Evolutionary conservation across 2,329 filamentous ascomycete species (phyloP).

Genomic region (Aspergillus puulaauensis): DNA sequence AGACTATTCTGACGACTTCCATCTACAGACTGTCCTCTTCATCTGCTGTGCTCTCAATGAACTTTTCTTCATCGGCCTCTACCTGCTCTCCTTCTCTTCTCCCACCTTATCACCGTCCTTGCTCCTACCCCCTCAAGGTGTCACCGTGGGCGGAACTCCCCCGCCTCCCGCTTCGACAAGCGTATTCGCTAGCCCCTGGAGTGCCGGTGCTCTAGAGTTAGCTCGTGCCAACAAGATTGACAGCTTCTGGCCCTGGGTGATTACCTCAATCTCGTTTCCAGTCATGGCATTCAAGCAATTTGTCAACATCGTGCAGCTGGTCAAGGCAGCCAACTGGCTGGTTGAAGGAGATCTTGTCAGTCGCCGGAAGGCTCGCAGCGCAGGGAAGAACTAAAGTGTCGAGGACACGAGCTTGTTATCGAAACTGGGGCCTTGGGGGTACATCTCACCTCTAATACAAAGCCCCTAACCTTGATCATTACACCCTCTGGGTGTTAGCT

Average conservation of each 20-base stretch:
- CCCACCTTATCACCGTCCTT: conserved; percentile 85
- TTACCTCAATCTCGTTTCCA: conserved; percentile 76
- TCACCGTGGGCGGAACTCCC: conserved; percentile 63
- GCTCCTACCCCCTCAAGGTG: conserved; percentile 49
- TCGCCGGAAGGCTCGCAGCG: conserved; percentile 51
- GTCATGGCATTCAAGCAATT: conserved; percentile 90
- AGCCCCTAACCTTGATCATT: neutral
- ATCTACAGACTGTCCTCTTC: conserved; percentile 77
- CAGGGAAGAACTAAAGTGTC: conserved; percentile 24
- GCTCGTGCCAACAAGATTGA: conserved; percentile 93
- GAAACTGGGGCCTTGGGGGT: neutral
- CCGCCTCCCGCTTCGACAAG: conserved; percentile 67
- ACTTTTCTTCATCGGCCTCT: conserved; percentile 95
- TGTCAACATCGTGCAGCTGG: conserved; percentile 90
- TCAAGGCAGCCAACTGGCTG: conserved; percentile 89
- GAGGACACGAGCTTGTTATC: conserved; percentile 5
- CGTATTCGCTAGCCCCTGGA: conserved; percentile 86
- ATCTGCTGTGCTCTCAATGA: conserved; percentile 88
- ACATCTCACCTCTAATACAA: neutral
- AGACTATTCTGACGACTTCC: conserved; percentile 8
- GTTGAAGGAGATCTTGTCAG: conserved; percentile 82
- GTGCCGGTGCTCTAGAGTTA: conserved; percentile 86
- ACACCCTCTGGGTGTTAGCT: neutral
- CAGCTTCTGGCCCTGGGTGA: conserved; percentile 72
- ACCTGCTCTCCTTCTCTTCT: conserved; percentile 94